Percentiles rank a stretch among this genome's conserved stretches.
These are phyloP conservation scores for Cokeromyces recurvatus DNA, from an alignment of 371 early-diverging fungal species.

Conservation along the genomic window DNA sequence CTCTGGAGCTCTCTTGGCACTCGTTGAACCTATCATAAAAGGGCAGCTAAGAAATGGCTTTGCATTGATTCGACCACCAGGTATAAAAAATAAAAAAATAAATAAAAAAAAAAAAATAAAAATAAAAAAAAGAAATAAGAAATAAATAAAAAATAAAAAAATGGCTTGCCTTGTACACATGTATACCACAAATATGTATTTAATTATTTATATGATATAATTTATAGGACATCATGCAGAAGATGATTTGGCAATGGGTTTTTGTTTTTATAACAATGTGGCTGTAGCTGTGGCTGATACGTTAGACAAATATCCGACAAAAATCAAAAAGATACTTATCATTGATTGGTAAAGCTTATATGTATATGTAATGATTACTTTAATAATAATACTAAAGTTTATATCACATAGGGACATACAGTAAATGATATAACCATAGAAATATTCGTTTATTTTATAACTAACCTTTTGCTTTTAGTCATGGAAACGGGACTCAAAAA, in stretches of 20 bases:
- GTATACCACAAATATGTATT: too few species aligned
- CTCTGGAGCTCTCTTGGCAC: constrained; percentile 50
- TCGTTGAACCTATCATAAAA: constrained; percentile 50
- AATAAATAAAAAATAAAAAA: too few species aligned
- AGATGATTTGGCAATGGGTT: constrained; percentile 63
- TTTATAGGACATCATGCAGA: constrained; percentile 65
- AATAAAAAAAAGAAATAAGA: too few species aligned
- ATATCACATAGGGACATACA: constrained; percentile 56
- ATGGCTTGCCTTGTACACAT: neutral
- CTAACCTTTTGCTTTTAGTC: constrained; percentile 20
- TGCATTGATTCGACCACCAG: constrained; percentile 63
- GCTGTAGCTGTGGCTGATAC: constrained; percentile 58
- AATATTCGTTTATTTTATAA: too few species aligned
- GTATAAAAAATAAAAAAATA: constrained; percentile 12
- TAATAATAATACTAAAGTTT: neutral
- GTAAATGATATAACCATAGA: too few species aligned
- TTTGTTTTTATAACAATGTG: constrained; percentile 67
- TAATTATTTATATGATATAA: too few species aligned
- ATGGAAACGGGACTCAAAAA: constrained; percentile 66
- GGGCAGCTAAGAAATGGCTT: constrained; percentile 60
- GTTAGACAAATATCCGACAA: constrained; percentile 41
- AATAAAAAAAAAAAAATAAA: too few species aligned
- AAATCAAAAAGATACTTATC: constrained; percentile 51
- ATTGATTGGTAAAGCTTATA: constrained; percentile 48
- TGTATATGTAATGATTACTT: neutral